Conservation (phyloP, 2,329 filamentous ascomycete genomes). For the Hymenoscyphus albidus region DNA sequence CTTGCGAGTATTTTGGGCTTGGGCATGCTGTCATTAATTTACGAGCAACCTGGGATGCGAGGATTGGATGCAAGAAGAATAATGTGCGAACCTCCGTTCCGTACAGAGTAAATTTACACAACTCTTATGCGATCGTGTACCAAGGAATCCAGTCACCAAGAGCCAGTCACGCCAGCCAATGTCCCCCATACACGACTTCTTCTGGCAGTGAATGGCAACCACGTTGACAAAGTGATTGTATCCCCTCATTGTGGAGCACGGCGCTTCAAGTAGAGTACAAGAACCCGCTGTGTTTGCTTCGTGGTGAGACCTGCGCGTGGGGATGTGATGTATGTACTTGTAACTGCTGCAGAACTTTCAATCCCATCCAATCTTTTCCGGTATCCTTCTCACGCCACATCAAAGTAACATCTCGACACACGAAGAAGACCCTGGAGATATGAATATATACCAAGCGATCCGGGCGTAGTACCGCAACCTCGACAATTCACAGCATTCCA, state of each 20-base stretch:
- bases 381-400: not conserved
- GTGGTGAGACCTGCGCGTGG: not conserved
- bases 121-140: too few species aligned
- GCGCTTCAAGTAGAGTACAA: not conserved
- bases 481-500: not conserved
- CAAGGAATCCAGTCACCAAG: too few species aligned
- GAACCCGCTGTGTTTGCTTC: not conserved
- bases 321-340: not conserved
- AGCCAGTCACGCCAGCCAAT: too few species aligned
- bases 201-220: not conserved
- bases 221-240: not conserved
- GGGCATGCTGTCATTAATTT: not conserved
- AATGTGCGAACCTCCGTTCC: too few species aligned
- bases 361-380: not conserved
- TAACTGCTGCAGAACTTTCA: not conserved
- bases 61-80: not conserved
- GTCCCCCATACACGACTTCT: not conserved
- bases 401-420: not conserved
- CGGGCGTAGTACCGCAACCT: not conserved
- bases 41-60: not conserved
- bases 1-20: not conserved
- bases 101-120: too few species aligned
- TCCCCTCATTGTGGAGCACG: not conserved
- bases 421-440: not conserved
- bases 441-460: not conserved